Evolutionary conservation across 1,284 basidiomycete genomes (phyloP), one percentile per base, ranked within the genome.

Genomic region (Sanghuangporus weigelae): DNA sequence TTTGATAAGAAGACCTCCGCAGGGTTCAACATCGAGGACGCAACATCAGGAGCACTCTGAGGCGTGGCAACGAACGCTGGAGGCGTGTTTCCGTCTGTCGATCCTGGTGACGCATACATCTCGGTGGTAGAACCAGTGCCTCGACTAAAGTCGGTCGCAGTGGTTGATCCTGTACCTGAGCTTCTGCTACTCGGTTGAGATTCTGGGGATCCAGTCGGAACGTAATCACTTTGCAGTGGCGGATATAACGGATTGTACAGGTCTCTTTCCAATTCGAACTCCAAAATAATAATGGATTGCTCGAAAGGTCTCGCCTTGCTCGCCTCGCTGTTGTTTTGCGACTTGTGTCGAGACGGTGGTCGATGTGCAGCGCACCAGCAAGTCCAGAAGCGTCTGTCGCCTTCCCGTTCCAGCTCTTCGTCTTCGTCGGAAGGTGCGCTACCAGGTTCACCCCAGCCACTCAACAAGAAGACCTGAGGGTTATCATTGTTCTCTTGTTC

Each of bases 291-390:
- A 58, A 83, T 51, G 11, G 71, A 60, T 71, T 71, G 63, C 67
- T 69, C 59, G 55, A 49, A 58, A 35, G 44, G 56, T 12, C 40
- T 36, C 35, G 40, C 36, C 8, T 19, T 42, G 3, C 31, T 40
- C 14, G 71, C 58, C 44, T 69, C 42, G 70, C 16, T 55, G 46
- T 51, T 44, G 50, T 66, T 19, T 11, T 54, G 54, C 42, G 53
- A 62, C 46, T 48, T 40, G 12, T 35, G 31, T 60, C n/a, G 69
- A 50, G 68, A 71, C 16, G 72, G 70, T 0, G 85, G 85, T 10
- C 88, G 80, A 73, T 95, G 92, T 0, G 89, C 83, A 0, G 91
- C 92, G 68, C 91, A 93, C 90, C 92, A 95, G 68, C 90, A 92
- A 0, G 84, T 86, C 93, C 93, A 95, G n/a, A 78, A 75, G 16